Conservation (phyloP, 306 rosid species). For the Castanospermum australe region DNA sequence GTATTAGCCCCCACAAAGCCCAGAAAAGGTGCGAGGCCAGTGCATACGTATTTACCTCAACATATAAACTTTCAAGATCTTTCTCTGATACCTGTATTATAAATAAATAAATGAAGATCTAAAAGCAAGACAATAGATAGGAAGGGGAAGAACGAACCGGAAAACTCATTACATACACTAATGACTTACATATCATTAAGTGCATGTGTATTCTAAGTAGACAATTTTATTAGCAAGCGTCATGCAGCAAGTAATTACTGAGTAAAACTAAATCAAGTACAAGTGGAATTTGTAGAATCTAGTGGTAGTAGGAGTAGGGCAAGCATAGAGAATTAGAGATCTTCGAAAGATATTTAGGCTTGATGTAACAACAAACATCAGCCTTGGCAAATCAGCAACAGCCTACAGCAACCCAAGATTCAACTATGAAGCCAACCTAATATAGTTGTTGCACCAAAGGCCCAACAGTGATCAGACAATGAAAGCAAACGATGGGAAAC, state of each 20-base stretch:
- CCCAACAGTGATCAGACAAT: not conserved
- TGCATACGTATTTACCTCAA: constrained; percentile 71
- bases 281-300: not conserved
- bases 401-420: not conserved
- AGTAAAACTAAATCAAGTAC: not conserved
- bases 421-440: no score
- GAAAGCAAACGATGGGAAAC: not conserved
- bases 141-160: not conserved
- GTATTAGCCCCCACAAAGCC: constrained; percentile 96
- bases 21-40: constrained; percentile 80
- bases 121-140: not conserved
- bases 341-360: not conserved
- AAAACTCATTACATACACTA: not conserved
- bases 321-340: not conserved
- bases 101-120: not conserved
- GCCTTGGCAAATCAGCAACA: no score
- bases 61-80: constrained; percentile 71
- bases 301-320: not conserved
- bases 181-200: not conserved
- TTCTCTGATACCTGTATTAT: constrained; percentile 62
- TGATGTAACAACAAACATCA: not conserved
- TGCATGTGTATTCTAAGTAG: not conserved
- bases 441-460: not conserved
- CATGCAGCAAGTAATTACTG: not conserved
- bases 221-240: no score